Evolutionary conservation across 371 early-diverging fungal genomes (phyloP), one percentile per base, ranked within the genome.

Genomic region (Batrachochytrium dendrobatidis): DNA sequence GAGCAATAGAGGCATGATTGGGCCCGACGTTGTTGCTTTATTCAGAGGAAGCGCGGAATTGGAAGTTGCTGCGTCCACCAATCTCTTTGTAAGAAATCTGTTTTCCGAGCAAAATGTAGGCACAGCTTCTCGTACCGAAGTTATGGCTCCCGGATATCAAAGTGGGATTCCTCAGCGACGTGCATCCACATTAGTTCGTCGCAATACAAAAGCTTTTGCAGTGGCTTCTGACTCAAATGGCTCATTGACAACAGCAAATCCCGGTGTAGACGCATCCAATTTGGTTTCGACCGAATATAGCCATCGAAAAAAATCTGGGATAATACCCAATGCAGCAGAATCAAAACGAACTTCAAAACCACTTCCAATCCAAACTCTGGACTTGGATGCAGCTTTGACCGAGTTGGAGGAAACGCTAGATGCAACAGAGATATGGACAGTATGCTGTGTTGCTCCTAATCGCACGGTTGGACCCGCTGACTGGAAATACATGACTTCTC

Each of bases 21-120:
- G 84, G 30, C 80, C 90, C 20, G 94, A 95, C 68, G 91, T 94
- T 71, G 81, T 92, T 7, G 75, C 86, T 24, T 67, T 93, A 31
- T 88, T 93, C 65, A 74, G 84, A n/a, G 89, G 84, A 33, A 82
- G 89, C 2, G 84, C 72, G 46, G 59, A 65, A 20, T 32, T 31
- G 18, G 53, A 83, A 81, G 55, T 78, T 59, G 52, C 66, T 3
- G 58, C 76, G 63, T 59, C 80, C 2, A 67, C 80, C 54, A 93
- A 92, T 62, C 69, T 83, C 0, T 95, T 95, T 67, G 76, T 95
- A 10, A 77, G 85, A 26, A 81, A 77, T 53, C 68, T 98, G 46
- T 92, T 98, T 67, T 84, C 86, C n/a, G 68, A 69, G 12, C 46
- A 63, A 18, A 48, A 48, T 29, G 49, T 48, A 7, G 49, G 12